Evolutionary conservation across 1,139 yeast species (phyloP).

Genomic region (Ogataea hybrid): DNA sequence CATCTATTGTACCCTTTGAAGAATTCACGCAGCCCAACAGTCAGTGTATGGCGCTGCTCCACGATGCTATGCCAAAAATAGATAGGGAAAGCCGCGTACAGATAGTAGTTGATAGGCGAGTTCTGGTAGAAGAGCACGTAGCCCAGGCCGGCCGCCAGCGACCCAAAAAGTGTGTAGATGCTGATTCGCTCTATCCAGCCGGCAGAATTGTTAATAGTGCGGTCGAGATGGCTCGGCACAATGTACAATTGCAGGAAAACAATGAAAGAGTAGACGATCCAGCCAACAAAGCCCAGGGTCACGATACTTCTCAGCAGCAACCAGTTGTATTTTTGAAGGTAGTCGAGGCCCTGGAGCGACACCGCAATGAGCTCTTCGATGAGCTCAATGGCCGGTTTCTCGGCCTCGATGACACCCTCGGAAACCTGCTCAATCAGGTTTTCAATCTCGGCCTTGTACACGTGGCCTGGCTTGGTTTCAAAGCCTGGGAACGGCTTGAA

Average conservation of each 20-base stretch:
- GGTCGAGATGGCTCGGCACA: slow-evolving; percentile 14
- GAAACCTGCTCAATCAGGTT: slow-evolving; percentile 32
- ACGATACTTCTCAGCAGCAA: slow-evolving; percentile 76
- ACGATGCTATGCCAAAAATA: slow-evolving; percentile 82
- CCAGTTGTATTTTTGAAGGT: slow-evolving; percentile 93
- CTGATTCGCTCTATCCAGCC: slow-evolving; percentile 14
- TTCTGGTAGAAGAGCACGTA: slow-evolving; percentile 69
- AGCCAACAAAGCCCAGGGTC: slow-evolving; percentile 88
- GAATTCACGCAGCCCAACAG: slow-evolving; percentile 49
- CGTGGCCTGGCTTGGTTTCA: slow-evolving; percentile 43
- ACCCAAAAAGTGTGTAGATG: slow-evolving; percentile 34
- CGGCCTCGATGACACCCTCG: slow-evolving; percentile 31
- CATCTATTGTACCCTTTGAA: slow-evolving; percentile 49
- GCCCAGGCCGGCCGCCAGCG: slow-evolving; percentile 41
- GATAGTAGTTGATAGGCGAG: slow-evolving; percentile 82
- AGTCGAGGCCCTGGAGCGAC: slow-evolving; percentile 75
- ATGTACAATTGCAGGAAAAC: slow-evolving; percentile 79
- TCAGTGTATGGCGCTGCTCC: slow-evolving; percentile 38
- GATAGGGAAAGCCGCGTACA: slow-evolving; percentile 82
- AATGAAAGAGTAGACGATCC: slow-evolving; percentile 84
- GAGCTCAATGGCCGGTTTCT: slow-evolving; percentile 48
- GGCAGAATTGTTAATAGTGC: not conserved
- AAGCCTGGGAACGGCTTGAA: slow-evolving; percentile 68
- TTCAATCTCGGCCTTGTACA: slow-evolving; percentile 46
- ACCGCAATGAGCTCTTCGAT: slow-evolving; percentile 70